phyloP scores from a whole-genome alignment of 805 yeast genomes.

The Ogataea pini region DNA sequence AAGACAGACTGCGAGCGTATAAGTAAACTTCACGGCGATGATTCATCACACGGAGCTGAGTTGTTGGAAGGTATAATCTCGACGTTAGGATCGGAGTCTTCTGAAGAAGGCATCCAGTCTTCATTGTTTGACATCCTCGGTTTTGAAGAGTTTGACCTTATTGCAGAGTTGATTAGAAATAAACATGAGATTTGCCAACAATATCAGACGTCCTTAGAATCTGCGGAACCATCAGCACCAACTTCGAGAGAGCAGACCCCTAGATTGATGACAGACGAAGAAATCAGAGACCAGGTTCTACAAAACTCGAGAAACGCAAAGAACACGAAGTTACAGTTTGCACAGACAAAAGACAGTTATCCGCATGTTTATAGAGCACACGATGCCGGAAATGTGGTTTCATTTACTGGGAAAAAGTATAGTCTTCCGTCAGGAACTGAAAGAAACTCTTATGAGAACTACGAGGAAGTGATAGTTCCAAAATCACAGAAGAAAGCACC shows the following conservation, averaged over 20 bases:
- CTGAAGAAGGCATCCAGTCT: conserved; percentile 67
- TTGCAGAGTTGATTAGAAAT: conserved; percentile 58
- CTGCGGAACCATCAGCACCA: background rate
- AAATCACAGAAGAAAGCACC: conserved; percentile 53
- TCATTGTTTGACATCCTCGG: conserved; percentile 80
- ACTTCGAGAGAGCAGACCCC: conserved; percentile 5
- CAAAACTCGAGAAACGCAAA: conserved; percentile 51
- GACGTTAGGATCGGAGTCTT: conserved; percentile 38
- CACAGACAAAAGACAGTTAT: conserved; percentile 51
- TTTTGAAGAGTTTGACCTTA: conserved; percentile 79
- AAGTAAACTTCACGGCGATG: conserved; percentile 30
- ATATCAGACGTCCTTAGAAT: conserved; percentile 9
- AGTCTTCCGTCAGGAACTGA: conserved; percentile 81
- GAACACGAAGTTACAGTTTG: conserved; percentile 50
- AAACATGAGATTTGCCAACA: conserved; percentile 36
- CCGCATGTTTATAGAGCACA: conserved; percentile 85
- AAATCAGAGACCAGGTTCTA: conserved; percentile 53
- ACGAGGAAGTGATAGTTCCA: conserved; percentile 85
- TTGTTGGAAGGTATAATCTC: conserved; percentile 34
- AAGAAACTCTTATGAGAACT: conserved; percentile 51
- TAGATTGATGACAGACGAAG: conserved; percentile 51
- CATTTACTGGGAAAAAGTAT: conserved; percentile 78
- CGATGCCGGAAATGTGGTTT: conserved; percentile 67
- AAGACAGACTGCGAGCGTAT: conserved; percentile 28
- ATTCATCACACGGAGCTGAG: conserved; percentile 20